Evolutionary conservation across 805 yeast genomes (phyloP).

Genomic region (Nakazawaea siamensis): DNA sequence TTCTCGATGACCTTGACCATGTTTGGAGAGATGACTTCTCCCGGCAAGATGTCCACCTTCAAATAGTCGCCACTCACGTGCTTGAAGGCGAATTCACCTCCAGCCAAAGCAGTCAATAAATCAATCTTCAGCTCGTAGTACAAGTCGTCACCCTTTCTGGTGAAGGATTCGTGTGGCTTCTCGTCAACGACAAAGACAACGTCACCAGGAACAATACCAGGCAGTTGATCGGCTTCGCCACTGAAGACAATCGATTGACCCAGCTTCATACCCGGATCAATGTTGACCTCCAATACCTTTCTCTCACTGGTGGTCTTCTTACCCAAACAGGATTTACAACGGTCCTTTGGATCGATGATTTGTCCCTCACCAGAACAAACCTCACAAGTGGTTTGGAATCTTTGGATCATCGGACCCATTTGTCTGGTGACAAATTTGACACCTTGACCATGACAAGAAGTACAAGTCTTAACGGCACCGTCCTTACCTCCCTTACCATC

Average conservation of each 20-base stretch:
- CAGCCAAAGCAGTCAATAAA: constrained; percentile 89
- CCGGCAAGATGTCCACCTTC: constrained; percentile 76
- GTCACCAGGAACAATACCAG: constrained; percentile 93
- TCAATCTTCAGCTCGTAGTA: constrained; percentile 82
- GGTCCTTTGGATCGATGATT: constrained; percentile 76
- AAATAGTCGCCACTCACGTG: constrained; percentile 90
- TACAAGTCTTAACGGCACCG: constrained; percentile 82
- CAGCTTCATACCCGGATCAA: constrained; percentile 94
- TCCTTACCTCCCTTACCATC: constrained; percentile 95
- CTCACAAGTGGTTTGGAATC: constrained; percentile 93
- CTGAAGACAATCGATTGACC: constrained; percentile 86
- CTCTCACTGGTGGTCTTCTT: constrained; percentile 81
- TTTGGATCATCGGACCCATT: constrained; percentile 99
- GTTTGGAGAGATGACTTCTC: constrained; percentile 89
- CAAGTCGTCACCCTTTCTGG: constrained; percentile 86
- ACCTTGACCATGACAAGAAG: constrained; percentile 88
- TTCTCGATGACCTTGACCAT: constrained; percentile 72
- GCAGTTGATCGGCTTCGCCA: constrained; percentile 98
- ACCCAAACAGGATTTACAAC: constrained; percentile 84
- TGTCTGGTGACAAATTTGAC: constrained; percentile 87
- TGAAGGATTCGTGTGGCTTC: constrained; percentile 75
- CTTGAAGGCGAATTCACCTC: constrained; percentile 83
- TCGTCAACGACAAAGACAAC: constrained; percentile 88
- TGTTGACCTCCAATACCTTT: constrained; percentile 88
- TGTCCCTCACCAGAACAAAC: constrained; percentile 90